Evolutionary conservation across 441 rosid genomes (phyloP).

Genomic region (Populus tomentosa): DNA sequence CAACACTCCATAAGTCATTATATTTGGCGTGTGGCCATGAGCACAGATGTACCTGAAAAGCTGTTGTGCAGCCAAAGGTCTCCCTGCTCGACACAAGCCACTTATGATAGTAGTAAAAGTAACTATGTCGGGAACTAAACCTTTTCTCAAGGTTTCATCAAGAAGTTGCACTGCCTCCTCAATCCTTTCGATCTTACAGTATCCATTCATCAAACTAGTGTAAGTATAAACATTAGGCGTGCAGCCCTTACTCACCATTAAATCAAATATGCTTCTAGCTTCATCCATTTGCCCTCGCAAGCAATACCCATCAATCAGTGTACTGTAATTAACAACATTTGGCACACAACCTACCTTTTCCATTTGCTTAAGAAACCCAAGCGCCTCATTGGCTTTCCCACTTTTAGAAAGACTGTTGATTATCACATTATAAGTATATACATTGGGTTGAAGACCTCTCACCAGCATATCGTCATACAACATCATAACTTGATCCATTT

Average conservation of each 20-base stretch:
- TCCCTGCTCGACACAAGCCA: constrained; percentile 8
- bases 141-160: background rate
- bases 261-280: background rate
- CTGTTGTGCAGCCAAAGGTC: background rate
- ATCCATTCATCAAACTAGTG: constrained; percentile 15
- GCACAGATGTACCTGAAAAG: constrained; percentile 11
- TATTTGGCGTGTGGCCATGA: background rate
- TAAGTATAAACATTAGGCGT: background rate
- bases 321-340: background rate
- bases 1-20: background rate
- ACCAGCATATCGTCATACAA: background rate
- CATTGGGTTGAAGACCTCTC: background rate
- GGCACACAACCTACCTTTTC: background rate
- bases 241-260: background rate
- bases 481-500: background rate
- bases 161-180: background rate
- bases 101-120: constrained; percentile 1
- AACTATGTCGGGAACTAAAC: background rate
- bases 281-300: background rate
- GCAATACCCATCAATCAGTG: background rate
- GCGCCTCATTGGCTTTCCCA: background rate
- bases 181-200: background rate
- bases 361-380: background rate
- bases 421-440: background rate
- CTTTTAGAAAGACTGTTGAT: background rate